A percentile compares a stretch with the other conserved stretches of the same genome.
Evolutionary conservation across 495 filamentous ascomycete species (phyloP).

Genomic region (Aspergillus nidulans): DNA sequence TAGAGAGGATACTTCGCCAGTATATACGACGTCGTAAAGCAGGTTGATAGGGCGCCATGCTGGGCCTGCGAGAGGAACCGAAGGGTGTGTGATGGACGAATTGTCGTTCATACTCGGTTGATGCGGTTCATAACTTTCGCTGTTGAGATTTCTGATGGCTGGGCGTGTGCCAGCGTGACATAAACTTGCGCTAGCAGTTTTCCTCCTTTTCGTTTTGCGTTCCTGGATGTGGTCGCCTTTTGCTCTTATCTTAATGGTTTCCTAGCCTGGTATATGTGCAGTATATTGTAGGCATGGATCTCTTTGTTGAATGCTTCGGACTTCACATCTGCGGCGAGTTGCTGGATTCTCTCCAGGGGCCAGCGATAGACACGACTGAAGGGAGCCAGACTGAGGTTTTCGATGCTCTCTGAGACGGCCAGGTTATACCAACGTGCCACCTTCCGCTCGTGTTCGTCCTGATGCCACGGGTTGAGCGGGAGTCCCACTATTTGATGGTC

Average conservation of each 20-base stretch:
- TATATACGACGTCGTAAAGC: not conserved
- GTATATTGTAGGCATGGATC: conserved; percentile 66
- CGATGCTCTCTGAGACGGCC: conserved; percentile 65
- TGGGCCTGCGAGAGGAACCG: not conserved
- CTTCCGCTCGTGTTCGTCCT: conserved; percentile 61
- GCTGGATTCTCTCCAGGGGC: conserved; percentile 60
- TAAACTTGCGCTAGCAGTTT: not conserved
- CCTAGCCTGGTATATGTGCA: conserved; percentile 53
- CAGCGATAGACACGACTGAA: conserved; percentile 64
- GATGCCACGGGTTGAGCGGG: conserved; percentile 76
- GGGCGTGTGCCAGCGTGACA: not conserved
- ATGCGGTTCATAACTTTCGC: not conserved
- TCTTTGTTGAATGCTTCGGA: conserved; percentile 65
- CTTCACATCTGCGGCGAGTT: conserved; percentile 58
- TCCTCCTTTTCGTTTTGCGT: not conserved
- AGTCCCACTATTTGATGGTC: conserved; percentile 67
- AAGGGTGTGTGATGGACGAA: not conserved
- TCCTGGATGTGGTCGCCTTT: not conserved
- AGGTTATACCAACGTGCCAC: conserved; percentile 85
- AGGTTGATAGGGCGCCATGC: not conserved
- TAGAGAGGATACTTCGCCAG: not conserved
- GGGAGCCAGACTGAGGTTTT: conserved; percentile 69
- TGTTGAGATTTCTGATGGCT: not conserved
- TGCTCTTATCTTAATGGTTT: conserved; percentile 23
- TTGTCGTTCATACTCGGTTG: not conserved